Base-by-base conservation (phyloP, 441 rosid genomes). In the Biscutella laevigata region DNA sequence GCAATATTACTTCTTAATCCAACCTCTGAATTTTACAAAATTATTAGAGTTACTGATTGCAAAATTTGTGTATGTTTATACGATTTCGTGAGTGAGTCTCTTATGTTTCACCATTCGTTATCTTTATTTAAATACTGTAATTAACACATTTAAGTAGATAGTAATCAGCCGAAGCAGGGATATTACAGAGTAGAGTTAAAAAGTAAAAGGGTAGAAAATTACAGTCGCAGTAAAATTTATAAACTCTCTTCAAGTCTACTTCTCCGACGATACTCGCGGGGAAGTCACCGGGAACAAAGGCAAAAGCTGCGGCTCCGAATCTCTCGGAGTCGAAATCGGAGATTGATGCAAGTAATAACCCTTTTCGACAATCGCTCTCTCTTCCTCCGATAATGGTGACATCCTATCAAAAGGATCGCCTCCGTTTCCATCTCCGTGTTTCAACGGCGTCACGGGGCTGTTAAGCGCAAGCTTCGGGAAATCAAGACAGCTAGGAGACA, bases 401-500 rank as follows among this genome's bases (percentile, higher is more conserved):
- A 70, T 77, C 55, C 47, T 50, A 64, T 43, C 92, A 70, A 20
- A 69, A 36, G 59, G 55, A 6, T 88, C 75, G 4, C 73, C 68
- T 57, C 62, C 77, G 6, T 78, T 75, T 59, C 83, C 82, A n/a
- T n/a, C 19, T n/a, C 71, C 81, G 45, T 74, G 81, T 2, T 61
- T 61, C 41, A 92, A 45, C 32, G 96, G 98, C 16, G 96, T 92
- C 4, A 92, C 96, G 4, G 98, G 96, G 53, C 96, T 85, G 63
- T 67, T 49, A 3, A 92, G 88, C 2, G 80, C 78, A 3, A 92
- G 84, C 65, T 79, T 85, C 0, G 98, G 98, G 59, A 92, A 88
- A 14, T 84, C 91, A 36, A 92, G 89, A 79, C 88, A 51, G 66
- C 88, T 83, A 4, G 99, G 99, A 5, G 96, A 92, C 32, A 67